Evolutionary conservation across 768 basidiomycete species (phyloP).

Genomic region (Exsudoporus frostii): DNA sequence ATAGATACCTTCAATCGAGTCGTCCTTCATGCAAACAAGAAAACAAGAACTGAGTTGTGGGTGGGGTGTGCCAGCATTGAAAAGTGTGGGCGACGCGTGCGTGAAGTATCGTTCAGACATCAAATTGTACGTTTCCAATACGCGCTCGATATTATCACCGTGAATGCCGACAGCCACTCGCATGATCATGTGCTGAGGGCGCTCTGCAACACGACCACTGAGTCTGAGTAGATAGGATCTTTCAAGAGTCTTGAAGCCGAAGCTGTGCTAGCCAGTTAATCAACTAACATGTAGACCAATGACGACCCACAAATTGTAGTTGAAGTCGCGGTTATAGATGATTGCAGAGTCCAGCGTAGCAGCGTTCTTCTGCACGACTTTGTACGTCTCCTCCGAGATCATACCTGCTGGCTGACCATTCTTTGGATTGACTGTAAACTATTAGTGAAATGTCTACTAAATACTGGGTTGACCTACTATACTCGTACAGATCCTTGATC

Average conservation of each 20-base stretch:
- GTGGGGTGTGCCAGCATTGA: constrained; percentile 96
- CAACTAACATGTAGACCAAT: background rate
- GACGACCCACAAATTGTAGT: constrained; percentile 80
- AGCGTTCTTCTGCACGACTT: constrained; percentile 77
- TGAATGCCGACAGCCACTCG: constrained; percentile 98
- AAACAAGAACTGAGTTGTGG: constrained; percentile 97
- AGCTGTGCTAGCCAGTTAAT: constrained; percentile 43
- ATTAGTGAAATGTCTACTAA: background rate
- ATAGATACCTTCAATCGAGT: constrained; percentile 98
- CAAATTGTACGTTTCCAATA: constrained; percentile 88
- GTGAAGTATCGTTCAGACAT: constrained; percentile 99
- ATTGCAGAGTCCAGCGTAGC: constrained; percentile 86
- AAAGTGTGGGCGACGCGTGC: constrained; percentile 95
- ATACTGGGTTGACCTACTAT: constrained; percentile 50
- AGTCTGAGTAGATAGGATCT: constrained; percentile 95
- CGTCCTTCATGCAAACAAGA: constrained; percentile 97
- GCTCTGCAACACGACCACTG: constrained; percentile 91
- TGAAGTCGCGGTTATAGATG: constrained; percentile 98
- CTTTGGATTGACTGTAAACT: constrained; percentile 84
- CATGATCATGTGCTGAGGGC: constrained; percentile 99
- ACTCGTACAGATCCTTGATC: constrained; percentile 85
- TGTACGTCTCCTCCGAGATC: constrained; percentile 88
- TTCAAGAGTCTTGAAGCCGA: constrained; percentile 99
- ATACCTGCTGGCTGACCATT: constrained; percentile 82
- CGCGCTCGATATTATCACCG: constrained; percentile 82